phyloP scores from a whole-genome alignment of 345 rosid species.

The Linum trigynum region DNA sequence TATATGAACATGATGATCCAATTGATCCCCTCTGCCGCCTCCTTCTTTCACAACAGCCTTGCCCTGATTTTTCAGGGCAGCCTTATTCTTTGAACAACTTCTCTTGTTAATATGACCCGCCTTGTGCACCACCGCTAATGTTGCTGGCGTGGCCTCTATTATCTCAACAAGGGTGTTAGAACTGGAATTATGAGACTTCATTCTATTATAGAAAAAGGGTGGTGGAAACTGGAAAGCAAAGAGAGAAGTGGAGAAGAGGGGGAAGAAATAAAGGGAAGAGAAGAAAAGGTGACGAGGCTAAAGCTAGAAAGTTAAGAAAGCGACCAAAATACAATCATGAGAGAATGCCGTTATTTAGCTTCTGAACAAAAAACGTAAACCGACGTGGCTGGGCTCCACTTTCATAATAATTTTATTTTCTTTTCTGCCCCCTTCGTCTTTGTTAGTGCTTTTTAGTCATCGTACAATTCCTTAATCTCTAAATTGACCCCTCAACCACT shows the following conservation, averaged over 20 bases:
- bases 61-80: background rate
- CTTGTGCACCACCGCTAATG: background rate
- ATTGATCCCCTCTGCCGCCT: slow-evolving; percentile 16
- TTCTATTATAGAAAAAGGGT: background rate
- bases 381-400: background rate
- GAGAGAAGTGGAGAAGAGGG: background rate
- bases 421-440: background rate
- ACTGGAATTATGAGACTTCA: slow-evolving; percentile 11
- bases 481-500: too few relatives aligned
- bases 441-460: background rate
- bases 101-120: slow-evolving; percentile 20
- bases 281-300: background rate
- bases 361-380: slow-evolving; percentile 17
- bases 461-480: too few relatives aligned
- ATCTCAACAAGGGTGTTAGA: background rate
- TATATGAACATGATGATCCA: slow-evolving; percentile 39
- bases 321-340: slow-evolving; percentile 25
- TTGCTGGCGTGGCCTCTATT: slow-evolving; percentile 4
- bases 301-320: slow-evolving; percentile 3
- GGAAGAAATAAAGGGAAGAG: background rate
- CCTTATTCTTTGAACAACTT: slow-evolving; percentile 8
- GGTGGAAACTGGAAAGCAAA: background rate
- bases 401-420: background rate
- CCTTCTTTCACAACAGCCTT: background rate
- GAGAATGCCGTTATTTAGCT: slow-evolving; percentile 29